Conservation (phyloP, 495 filamentous ascomycete genomes). For the Niebla homalea region DNA sequence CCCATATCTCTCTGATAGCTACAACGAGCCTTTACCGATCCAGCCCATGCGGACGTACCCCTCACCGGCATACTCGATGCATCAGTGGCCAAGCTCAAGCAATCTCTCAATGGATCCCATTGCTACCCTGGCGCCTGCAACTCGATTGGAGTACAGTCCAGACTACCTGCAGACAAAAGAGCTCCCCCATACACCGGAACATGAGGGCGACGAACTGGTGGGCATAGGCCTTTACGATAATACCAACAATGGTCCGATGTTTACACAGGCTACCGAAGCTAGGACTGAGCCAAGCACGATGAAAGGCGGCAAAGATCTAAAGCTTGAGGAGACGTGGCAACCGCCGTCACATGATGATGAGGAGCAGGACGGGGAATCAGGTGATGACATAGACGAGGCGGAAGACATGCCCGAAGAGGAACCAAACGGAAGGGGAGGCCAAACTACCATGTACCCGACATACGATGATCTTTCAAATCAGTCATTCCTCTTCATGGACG, state of each 20-base stretch:
- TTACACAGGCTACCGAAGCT: conserved; percentile 30
- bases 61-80: no score
- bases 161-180: no score
- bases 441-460: conserved; percentile 20
- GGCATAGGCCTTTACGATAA: conserved; percentile 75
- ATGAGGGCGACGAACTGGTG: conserved; percentile 53
- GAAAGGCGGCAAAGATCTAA: conserved; percentile 55
- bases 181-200: not conserved
- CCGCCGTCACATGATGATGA: conserved; percentile 47
- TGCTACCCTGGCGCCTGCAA: no score
- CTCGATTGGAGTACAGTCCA: no score
- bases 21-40: no score
- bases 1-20: no score
- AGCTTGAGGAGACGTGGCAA: conserved; percentile 75
- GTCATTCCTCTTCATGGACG: conserved; percentile 35
- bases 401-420: conserved; percentile 16
- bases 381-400: conserved; percentile 28
- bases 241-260: conserved; percentile 32
- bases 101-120: no score
- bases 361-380: conserved; percentile 34
- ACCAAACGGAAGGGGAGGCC: conserved; percentile 12
- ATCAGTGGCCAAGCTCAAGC: no score
- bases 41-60: no score
- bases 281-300: conserved; percentile 21
- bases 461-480: conserved; percentile 29